Evolutionary conservation across 495 filamentous ascomycete genomes (phyloP), one percentile per base, ranked within the genome.

Genomic region (Mycothermus thermophilus): DNA sequence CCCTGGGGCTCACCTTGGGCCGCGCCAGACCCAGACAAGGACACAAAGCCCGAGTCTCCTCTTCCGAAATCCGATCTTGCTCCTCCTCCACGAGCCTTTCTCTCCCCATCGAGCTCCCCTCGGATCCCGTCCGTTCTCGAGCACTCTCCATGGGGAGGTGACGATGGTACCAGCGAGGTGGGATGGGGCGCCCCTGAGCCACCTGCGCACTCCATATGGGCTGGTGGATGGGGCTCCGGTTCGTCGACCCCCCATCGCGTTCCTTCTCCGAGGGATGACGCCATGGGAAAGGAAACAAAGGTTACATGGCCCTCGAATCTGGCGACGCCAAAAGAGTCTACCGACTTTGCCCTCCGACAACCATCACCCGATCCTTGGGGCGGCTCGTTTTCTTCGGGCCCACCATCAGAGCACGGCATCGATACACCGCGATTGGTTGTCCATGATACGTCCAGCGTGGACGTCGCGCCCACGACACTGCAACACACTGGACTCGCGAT

Each of bases 1-100:
- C 66, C 67, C 46, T 72, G 67, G 67, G 62, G 65, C 51, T 65
- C 62, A 43, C 63, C 63, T 50, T 67, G 63, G 63, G 55, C 59
- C 33, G 44, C 54, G 30, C 38, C 57, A 43, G 55, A 63, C 21
- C 20, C 40, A 19, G 44, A 51, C 47, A 41, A 54, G 46, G 47
- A 57, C 30, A n/a, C 37, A 33, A 16, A 51, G 42, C 4, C 41
- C 40, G 8, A 39, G 54, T 6, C 56, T 53, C n/a, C 55, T 51
- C n/a, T n/a, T 6, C 32, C 48, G 18, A 58, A 60, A 21, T 43
- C 48, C 19, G 50, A 59, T 12, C 55, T 67, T 20, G 62, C 60
- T 17, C 60, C 59, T 9, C 63, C 63, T 2, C 62, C 62, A 18
- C 57, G 50, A 36, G 62, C 59, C 27, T 59, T 67, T 29, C 57